These are phyloP conservation scores for Paxillus ammoniavirescens DNA, from an alignment of 768 basidiomycete genomes.

Conservation along the genomic window DNA sequence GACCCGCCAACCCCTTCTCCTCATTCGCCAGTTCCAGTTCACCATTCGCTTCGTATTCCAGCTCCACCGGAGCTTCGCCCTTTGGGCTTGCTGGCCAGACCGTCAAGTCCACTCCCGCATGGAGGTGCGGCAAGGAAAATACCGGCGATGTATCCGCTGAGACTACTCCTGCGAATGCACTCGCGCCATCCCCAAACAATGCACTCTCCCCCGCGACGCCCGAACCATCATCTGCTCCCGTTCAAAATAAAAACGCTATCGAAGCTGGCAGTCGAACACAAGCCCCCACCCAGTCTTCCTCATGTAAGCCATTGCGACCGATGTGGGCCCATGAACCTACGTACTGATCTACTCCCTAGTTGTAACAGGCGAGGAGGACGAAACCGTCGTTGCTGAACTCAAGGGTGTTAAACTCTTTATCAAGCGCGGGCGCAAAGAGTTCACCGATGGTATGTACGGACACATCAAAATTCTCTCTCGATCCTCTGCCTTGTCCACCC, in stretches of 20 bases:
- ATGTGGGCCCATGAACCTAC: not conserved
- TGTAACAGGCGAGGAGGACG: constrained; percentile 66
- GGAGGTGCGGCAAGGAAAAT: constrained; percentile 15
- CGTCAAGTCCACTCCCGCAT: constrained; percentile 23
- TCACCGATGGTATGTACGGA: constrained; percentile 58
- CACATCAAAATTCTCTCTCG: constrained; percentile 57
- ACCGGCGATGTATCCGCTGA: constrained; percentile 10
- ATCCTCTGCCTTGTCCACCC: constrained; percentile 1
- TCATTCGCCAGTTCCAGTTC: constrained; percentile 37
- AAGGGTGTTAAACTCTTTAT: constrained; percentile 58
- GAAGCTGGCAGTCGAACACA: not conserved
- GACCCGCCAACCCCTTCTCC: constrained; percentile 34
- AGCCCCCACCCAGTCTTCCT: constrained; percentile 8
- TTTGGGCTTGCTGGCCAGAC: constrained; percentile 18
- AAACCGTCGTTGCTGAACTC: constrained; percentile 53
- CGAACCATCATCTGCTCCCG: not conserved
- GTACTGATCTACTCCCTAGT: constrained; percentile 12
- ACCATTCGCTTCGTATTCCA: constrained; percentile 33
- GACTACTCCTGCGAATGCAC: constrained; percentile 2
- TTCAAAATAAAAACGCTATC: not conserved
- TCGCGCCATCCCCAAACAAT: constrained; percentile 23
- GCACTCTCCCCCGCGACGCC: not conserved
- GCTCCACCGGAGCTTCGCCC: constrained; percentile 20
- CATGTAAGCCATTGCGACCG: constrained; percentile 13
- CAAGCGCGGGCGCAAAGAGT: constrained; percentile 42